Conservation (phyloP, 1,284 basidiomycete genomes). For the Leccinum griseonigrum region DNA sequence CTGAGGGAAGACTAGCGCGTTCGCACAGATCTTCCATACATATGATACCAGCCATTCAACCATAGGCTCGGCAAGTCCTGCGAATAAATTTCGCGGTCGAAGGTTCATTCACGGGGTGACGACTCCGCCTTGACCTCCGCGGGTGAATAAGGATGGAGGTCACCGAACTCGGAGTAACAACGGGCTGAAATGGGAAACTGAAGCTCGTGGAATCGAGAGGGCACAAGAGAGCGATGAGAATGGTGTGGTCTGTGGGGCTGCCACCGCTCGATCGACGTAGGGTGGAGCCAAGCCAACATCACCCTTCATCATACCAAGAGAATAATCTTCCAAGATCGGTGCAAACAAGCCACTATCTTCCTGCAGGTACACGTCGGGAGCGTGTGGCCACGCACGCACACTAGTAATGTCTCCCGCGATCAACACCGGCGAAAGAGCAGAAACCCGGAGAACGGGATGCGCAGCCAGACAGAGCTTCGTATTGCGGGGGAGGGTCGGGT, state of each 20-base stretch:
- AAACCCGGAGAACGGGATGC: slow-evolving; percentile 34
- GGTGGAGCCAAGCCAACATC: slow-evolving; percentile 63
- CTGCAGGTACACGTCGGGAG: slow-evolving; percentile 18
- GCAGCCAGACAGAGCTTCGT: slow-evolving; percentile 17
- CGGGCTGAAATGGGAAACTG: slow-evolving; percentile 19
- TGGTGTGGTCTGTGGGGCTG: slow-evolving; percentile 35
- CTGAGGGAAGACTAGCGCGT: slow-evolving; percentile 55
- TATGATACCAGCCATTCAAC: slow-evolving; percentile 75
- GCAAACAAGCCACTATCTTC: slow-evolving; percentile 53
- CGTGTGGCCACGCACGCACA: slow-evolving; percentile 20
- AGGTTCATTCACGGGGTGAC: slow-evolving; percentile 22
- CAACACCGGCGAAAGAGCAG: slow-evolving; percentile 17
- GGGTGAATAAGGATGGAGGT: slow-evolving; percentile 13
- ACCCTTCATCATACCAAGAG: slow-evolving; percentile 50
- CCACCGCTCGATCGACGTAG: slow-evolving; percentile 68
- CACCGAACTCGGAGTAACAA: slow-evolving; percentile 21
- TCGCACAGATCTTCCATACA: slow-evolving; percentile 77
- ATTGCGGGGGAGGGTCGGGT: slow-evolving; percentile 3
- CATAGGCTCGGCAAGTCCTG: slow-evolving; percentile 67
- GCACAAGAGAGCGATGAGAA: slow-evolving; percentile 19
- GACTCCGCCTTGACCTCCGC: slow-evolving; percentile 18
- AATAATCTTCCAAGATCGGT: slow-evolving; percentile 65
- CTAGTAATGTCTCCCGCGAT: not conserved
- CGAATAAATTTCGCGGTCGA: slow-evolving; percentile 57
- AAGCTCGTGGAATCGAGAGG: slow-evolving; percentile 21